Evolutionary conservation across 1,139 yeast genomes (phyloP), one percentile per base, ranked within the genome.

Genomic region (Eremothecium cymbalariae): DNA sequence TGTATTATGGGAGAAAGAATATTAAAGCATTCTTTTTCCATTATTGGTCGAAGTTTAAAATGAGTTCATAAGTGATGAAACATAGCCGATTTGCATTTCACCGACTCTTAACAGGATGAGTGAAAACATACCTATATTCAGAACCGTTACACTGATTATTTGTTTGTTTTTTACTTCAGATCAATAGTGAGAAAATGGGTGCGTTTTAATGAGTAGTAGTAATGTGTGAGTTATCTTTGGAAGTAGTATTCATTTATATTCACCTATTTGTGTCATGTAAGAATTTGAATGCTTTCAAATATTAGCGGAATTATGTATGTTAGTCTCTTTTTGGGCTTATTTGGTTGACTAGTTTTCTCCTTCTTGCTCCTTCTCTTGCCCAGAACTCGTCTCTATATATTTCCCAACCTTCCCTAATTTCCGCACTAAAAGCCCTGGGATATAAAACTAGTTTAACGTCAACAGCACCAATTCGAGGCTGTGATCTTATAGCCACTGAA

Each of bases 321-420:
- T 31, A 31, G 8, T 26, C 34, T 17, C 11, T 22, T 17, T 36
- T 36, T 9, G 35, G 41, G 23, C 31, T 32, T 43, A 67, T 65
- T 22, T 63, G 60, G 44, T 67, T 47, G 48, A 69, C 56, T 26
- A 60, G 57, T 33, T 65, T 64, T 27, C 85, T 64, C 46, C 88
- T 64, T 47, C 94, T 69, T 5, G 77, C 74, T 1, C 86, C 81
- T 55, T 86, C 96, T 47, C 81, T 70, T 20, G 77, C 74, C 96
- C 97, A 90, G 53, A 86, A 90, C 55, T 88, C 96, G 49, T 84
- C 84, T 39, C 98, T 64, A 51, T 88, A 90, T 31, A 85, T 60
- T 51, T 90, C 98, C 98, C 98, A 90, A 8, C 88, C 93, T 55
- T 88, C 96, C 45, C 95, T 68, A 3, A 83, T 74, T 38, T 83